Conservation (phyloP, 2,329 filamentous ascomycete species). For the Escovopsis sp. region DNA sequence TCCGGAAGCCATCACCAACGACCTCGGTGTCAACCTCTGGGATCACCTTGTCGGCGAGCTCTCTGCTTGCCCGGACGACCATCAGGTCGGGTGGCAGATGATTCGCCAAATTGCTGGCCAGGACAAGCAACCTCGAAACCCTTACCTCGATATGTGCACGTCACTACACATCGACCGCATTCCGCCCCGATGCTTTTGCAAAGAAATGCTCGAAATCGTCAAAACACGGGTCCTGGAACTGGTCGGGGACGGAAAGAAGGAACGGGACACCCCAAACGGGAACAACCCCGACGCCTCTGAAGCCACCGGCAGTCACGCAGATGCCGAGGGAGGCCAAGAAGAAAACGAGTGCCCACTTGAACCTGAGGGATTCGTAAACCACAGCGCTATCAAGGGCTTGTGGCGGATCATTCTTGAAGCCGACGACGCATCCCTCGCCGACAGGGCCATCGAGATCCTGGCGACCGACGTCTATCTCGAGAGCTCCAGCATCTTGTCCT, state of each 20-base stretch:
- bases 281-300: too few relatives aligned
- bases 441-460: slow-evolving; percentile 52
- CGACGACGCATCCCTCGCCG: slow-evolving; percentile 49
- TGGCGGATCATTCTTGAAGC: slow-evolving; percentile 70
- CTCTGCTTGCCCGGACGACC: slow-evolving; percentile 43
- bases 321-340: too few relatives aligned
- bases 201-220: slow-evolving; percentile 49
- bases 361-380: slow-evolving; percentile 35
- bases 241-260: slow-evolving; percentile 21
- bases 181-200: slow-evolving; percentile 42
- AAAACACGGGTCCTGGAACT: slow-evolving; percentile 33
- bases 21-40: slow-evolving; percentile 55
- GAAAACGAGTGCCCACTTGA: slow-evolving; percentile 30
- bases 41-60: slow-evolving; percentile 52
- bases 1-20: slow-evolving; percentile 45
- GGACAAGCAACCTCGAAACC: slow-evolving; percentile 31
- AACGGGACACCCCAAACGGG: slow-evolving; percentile 3
- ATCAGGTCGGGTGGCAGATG: slow-evolving; percentile 55
- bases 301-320: too few relatives aligned
- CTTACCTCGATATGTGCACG: slow-evolving; percentile 41
- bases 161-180: slow-evolving; percentile 42
- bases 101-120: slow-evolving; percentile 32
- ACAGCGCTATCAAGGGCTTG: slow-evolving; percentile 51
- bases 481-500: slow-evolving; percentile 33
- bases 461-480: slow-evolving; percentile 58